Conservation (phyloP, 441 rosid genomes). For the Adansonia rubrostipa region DNA sequence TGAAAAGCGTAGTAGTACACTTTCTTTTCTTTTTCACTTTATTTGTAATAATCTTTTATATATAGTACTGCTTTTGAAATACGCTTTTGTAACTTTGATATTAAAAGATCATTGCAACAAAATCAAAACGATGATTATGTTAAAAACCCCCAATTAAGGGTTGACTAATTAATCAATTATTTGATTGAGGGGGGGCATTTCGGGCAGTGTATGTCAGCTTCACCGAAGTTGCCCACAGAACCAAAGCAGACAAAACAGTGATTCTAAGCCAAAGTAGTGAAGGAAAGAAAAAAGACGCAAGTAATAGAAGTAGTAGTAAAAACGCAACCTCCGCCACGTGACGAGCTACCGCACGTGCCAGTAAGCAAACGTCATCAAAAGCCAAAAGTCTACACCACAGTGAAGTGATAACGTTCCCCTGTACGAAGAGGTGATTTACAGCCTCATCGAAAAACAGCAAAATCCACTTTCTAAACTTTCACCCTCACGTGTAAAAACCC, state of each 20-base stretch:
- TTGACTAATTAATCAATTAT: neutral
- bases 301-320: too few species aligned
- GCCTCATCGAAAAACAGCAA: too few species aligned
- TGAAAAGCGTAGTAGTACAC: too few species aligned
- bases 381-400: neutral
- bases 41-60: too few species aligned
- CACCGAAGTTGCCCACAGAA: neutral
- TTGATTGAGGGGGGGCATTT: neutral
- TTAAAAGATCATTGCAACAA: neutral
- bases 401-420: too few species aligned
- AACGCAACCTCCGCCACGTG: slow-evolving; percentile 46
- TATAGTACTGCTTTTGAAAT: neutral
- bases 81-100: neutral
- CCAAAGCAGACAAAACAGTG: slow-evolving; percentile 28
- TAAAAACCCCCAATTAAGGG: neutral
- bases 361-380: slow-evolving; percentile 36
- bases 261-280: slow-evolving; percentile 25
- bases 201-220: neutral
- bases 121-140: neutral
- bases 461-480: neutral
- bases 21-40: too few species aligned
- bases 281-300: neutral
- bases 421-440: too few species aligned
- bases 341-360: slow-evolving; percentile 48
- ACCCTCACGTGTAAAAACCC: slow-evolving; percentile 21